phyloP scores from a whole-genome alignment of 73 alveolate genomes.

The Diophrys appendiculata region DNA sequence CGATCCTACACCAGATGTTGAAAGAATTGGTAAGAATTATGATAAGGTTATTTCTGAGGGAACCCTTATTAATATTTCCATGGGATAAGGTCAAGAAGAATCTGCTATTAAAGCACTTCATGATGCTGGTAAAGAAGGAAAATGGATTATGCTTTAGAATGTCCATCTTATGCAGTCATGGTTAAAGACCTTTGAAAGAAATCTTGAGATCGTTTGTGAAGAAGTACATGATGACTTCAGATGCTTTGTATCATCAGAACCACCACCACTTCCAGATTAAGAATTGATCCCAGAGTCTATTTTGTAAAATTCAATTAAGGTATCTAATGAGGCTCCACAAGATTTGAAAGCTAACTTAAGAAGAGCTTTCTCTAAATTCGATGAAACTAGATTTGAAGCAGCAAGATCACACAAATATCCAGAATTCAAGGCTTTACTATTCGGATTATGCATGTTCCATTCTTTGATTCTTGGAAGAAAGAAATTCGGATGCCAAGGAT shows the following conservation, averaged over 20 bases:
- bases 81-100: conserved; percentile 99
- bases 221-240: conserved; percentile 96
- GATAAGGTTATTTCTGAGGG: conserved; percentile 92
- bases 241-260: conserved; percentile 99
- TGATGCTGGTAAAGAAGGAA: conserved; percentile 96
- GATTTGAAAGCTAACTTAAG: conserved; percentile 98
- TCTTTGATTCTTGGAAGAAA: conserved; percentile 97
- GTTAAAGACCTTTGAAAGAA: conserved; percentile 90
- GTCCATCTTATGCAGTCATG: conserved; percentile 98
- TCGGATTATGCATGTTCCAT: conserved; percentile 99
- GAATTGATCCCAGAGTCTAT: conserved; percentile 98
- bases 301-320: conserved; percentile 94
- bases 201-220: conserved; percentile 90
- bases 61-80: conserved; percentile 96
- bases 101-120: conserved; percentile 95
- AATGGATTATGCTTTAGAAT: conserved; percentile 99
- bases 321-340: conserved; percentile 99
- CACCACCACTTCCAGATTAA: conserved; percentile 97
- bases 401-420: conserved; percentile 86
- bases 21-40: conserved; percentile 60
- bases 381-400: too few relatives aligned
- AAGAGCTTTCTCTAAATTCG: conserved; percentile 98
- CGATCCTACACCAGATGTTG: conserved; percentile 99
- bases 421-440: conserved; percentile 97
- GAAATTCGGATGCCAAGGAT: conserved; percentile 99